Conservation (phyloP, 257 asterid genomes). For the Oldenlandia corymbosa region DNA sequence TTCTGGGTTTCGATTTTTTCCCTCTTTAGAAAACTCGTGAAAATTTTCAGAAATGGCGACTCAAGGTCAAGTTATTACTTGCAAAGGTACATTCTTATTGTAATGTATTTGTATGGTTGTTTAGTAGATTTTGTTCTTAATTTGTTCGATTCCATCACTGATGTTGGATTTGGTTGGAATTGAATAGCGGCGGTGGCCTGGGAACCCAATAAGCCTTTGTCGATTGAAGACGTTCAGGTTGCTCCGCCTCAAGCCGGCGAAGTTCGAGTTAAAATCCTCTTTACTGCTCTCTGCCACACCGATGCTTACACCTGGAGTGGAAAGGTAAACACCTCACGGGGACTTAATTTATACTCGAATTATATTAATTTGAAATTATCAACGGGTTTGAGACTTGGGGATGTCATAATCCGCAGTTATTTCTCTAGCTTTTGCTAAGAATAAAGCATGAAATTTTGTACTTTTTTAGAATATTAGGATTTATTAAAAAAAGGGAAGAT, state of each 20-base stretch:
- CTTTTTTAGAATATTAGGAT: too few relatives aligned
- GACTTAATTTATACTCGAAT: not conserved
- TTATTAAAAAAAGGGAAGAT: too few relatives aligned
- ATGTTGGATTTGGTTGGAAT: not conserved
- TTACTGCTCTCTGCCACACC: slow-evolving; percentile 87
- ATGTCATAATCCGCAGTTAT: not conserved
- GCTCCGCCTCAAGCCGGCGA: slow-evolving; percentile 95
- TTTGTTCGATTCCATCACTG: not conserved
- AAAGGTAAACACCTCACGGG: slow-evolving; percentile 35
- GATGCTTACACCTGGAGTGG: slow-evolving; percentile 96
- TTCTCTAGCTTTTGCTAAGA: not conserved
- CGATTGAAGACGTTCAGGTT: slow-evolving; percentile 86
- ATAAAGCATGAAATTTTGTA: not conserved
- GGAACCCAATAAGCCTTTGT: slow-evolving; percentile 92
- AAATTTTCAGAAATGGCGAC: slow-evolving; percentile 48
- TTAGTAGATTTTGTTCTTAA: not conserved
- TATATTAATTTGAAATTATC: not conserved
- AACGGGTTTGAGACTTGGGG: not conserved
- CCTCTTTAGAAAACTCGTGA: not conserved
- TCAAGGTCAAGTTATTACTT: slow-evolving; percentile 80
- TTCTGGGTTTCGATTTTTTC: not conserved
- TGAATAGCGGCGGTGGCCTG: slow-evolving; percentile 90
- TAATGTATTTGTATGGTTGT: not conserved
- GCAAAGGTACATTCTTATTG: slow-evolving; percentile 57
- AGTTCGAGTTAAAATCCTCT: slow-evolving; percentile 70